Percentiles rank a stretch among this genome's conserved stretches.
These are phyloP conservation scores for Geosiphon pyriformis DNA, from an alignment of 192 early-diverging fungal genomes.

Conservation along the genomic window DNA sequence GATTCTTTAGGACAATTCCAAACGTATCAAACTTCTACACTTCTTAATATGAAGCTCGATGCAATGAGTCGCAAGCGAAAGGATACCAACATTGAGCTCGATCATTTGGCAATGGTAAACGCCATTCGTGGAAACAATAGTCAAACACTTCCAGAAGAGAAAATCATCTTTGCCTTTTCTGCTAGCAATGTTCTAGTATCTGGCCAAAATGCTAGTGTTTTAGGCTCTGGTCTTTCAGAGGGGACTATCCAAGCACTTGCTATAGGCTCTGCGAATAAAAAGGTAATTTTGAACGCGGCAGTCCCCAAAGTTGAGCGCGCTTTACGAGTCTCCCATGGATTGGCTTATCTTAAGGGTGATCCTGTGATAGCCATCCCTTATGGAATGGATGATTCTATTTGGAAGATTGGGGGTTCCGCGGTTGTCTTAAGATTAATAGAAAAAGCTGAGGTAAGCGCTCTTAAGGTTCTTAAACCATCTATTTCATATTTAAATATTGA, in stretches of 20 bases:
- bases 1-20: slow-evolving; percentile 60
- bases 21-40: slow-evolving; percentile 59
- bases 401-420: slow-evolving; percentile 68
- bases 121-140: slow-evolving; percentile 48
- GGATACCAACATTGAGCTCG: slow-evolving; percentile 25
- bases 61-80: slow-evolving; percentile 34
- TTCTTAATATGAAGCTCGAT: slow-evolving; percentile 44
- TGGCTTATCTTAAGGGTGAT: slow-evolving; percentile 46
- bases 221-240: slow-evolving; percentile 28
- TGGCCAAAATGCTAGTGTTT: slow-evolving; percentile 33
- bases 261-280: slow-evolving; percentile 12
- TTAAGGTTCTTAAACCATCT: too few relatives aligned
- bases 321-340: slow-evolving; percentile 31
- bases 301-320: slow-evolving; percentile 50
- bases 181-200: slow-evolving; percentile 44
- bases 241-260: slow-evolving; percentile 28
- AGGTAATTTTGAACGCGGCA: slow-evolving; percentile 46
- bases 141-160: slow-evolving; percentile 52
- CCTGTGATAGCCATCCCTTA: slow-evolving; percentile 52
- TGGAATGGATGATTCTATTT: slow-evolving; percentile 59
- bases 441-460: slow-evolving; percentile 49
- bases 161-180: slow-evolving; percentile 56
- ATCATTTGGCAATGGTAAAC: slow-evolving; percentile 46
- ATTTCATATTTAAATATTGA: not conserved
- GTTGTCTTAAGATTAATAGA: slow-evolving; percentile 58